Evolutionary conservation across 768 basidiomycete species (phyloP).

Genomic region (Tricholoma furcatifolium): DNA sequence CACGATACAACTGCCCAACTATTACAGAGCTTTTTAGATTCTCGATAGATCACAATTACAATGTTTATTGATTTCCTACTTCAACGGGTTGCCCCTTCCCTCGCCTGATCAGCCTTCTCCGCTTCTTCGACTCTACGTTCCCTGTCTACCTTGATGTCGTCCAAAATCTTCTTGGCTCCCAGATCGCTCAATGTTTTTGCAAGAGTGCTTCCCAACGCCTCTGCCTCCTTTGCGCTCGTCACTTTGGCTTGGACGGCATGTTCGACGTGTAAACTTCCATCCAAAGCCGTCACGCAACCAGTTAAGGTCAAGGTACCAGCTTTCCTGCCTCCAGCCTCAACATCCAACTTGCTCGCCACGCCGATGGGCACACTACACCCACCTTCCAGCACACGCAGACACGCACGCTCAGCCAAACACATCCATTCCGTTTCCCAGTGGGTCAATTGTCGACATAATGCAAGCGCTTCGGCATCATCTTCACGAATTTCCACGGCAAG

Average conservation of each 20-base stretch:
- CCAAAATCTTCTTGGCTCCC: slow-evolving; percentile 79
- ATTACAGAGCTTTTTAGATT: neutral
- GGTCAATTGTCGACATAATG: slow-evolving; percentile 64
- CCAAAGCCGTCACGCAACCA: slow-evolving; percentile 83
- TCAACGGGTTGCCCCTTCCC: neutral
- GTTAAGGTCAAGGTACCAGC: slow-evolving; percentile 56
- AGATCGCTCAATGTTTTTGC: slow-evolving; percentile 61
- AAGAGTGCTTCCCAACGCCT: slow-evolving; percentile 63
- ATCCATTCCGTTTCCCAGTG: slow-evolving; percentile 78
- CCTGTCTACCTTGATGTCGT: slow-evolving; percentile 77
- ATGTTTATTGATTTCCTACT: neutral
- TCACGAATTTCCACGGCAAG: slow-evolving; percentile 82
- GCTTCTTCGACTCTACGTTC: slow-evolving; percentile 44
- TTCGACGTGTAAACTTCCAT: slow-evolving; percentile 72
- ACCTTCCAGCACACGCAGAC: slow-evolving; percentile 88
- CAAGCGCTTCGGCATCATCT: slow-evolving; percentile 57
- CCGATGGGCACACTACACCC: slow-evolving; percentile 98
- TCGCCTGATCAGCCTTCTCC: slow-evolving; percentile 27
- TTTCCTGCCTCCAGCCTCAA: slow-evolving; percentile 23
- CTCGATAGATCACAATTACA: slow-evolving; percentile 4
- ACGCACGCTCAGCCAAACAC: slow-evolving; percentile 83
- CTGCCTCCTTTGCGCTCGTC: slow-evolving; percentile 54
- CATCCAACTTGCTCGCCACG: slow-evolving; percentile 52
- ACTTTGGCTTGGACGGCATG: slow-evolving; percentile 56
- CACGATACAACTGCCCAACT: slow-evolving; percentile 22